phyloP scores from a whole-genome alignment of 2,329 filamentous ascomycete genomes.

The Hypocreales sp. region DNA sequence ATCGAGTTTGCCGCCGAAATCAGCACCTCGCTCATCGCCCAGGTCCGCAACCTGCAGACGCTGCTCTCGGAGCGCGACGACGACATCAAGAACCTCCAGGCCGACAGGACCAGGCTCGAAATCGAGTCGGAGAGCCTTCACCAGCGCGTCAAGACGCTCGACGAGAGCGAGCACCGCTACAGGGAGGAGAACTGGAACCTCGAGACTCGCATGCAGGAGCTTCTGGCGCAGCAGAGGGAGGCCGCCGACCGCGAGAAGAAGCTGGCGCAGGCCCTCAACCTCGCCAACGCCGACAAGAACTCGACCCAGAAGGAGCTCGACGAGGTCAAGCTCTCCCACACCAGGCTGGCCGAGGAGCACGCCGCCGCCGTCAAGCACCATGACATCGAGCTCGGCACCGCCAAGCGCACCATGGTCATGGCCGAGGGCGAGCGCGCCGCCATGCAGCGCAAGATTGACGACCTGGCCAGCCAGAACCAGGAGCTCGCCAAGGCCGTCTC shows the following conservation, averaged over 20 bases:
- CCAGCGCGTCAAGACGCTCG: slow-evolving; percentile 65
- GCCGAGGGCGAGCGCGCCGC: slow-evolving; percentile 65
- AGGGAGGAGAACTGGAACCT: slow-evolving; percentile 99
- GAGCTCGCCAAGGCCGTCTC: slow-evolving; percentile 78
- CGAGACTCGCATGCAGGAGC: slow-evolving; percentile 81
- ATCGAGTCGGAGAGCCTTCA: slow-evolving; percentile 65
- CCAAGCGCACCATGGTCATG: slow-evolving; percentile 64
- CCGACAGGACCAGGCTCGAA: slow-evolving; percentile 67
- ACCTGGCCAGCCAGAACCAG: slow-evolving; percentile 76
- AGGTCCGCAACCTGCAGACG: slow-evolving; percentile 79
- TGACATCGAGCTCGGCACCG: slow-evolving; percentile 72
- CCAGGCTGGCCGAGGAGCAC: slow-evolving; percentile 72
- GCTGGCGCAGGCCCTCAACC: slow-evolving; percentile 55
- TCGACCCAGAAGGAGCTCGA: slow-evolving; percentile 74
- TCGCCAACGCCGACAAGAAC: slow-evolving; percentile 60
- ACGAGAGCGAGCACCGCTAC: slow-evolving; percentile 90
- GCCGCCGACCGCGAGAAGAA: slow-evolving; percentile 71
- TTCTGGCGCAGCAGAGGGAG: slow-evolving; percentile 58
- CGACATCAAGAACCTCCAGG: slow-evolving; percentile 55
- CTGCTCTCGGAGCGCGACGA: slow-evolving; percentile 81
- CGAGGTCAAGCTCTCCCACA: slow-evolving; percentile 66
- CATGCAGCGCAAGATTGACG: slow-evolving; percentile 74
- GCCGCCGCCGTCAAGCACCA: slow-evolving; percentile 62
- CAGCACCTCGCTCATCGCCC: slow-evolving; percentile 83
- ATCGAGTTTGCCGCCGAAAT: slow-evolving; percentile 98